These are phyloP conservation scores for Sclerotinia sclerotiorum DNA, from an alignment of 2,329 filamentous ascomycete species.

Conservation along the genomic window DNA sequence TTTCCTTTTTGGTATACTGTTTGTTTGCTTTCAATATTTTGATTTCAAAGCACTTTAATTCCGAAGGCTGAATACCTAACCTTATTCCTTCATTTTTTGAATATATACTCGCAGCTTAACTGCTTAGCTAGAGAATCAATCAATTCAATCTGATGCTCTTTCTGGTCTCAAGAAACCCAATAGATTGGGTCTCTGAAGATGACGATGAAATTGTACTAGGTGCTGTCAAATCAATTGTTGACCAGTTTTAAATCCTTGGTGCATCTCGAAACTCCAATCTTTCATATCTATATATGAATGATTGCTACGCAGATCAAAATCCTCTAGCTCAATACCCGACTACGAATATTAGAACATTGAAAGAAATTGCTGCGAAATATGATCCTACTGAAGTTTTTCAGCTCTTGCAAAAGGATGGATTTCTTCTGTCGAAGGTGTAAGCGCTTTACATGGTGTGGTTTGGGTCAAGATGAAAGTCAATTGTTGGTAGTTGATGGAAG, in stretches of 20 bases:
- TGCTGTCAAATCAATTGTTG: background rate
- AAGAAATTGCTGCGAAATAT: background rate
- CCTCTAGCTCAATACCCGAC: background rate
- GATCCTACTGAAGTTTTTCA: background rate
- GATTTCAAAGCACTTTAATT: no score
- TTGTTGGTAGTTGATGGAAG: background rate
- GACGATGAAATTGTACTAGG: background rate
- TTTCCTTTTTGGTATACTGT: no score
- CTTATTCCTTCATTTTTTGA: no score
- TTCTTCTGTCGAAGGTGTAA: background rate
- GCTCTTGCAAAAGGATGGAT: constrained; percentile 2
- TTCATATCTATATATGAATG: background rate
- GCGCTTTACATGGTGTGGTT: background rate
- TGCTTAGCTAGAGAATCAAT: no score
- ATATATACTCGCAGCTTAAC: no score
- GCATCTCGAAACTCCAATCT: background rate
- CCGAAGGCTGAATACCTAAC: no score
- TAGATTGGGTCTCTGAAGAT: background rate
- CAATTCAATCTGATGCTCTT: no score
- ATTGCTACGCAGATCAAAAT: constrained; percentile 17
- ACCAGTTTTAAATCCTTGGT: background rate
- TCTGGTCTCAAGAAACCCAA: no score
- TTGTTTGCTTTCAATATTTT: no score
- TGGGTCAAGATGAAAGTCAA: background rate
- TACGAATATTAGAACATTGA: background rate